Evolutionary conservation across 306 rosid genomes (phyloP).

Genomic region (Vachellia collinsii): DNA sequence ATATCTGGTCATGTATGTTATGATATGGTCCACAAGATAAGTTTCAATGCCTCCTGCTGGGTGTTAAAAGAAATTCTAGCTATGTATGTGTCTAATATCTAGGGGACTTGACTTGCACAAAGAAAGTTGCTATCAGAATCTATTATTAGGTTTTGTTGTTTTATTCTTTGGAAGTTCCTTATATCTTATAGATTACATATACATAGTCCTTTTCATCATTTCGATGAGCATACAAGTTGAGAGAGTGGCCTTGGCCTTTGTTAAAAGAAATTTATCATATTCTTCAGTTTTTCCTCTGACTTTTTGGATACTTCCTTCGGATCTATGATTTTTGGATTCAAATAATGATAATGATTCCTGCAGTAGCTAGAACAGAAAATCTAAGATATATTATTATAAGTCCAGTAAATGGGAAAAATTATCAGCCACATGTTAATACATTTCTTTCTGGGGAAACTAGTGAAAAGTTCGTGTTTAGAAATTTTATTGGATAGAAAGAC

Average conservation of each 20-base stretch:
- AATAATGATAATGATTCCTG: constrained; percentile 1
- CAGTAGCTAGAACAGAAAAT: neutral
- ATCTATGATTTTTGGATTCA: constrained; percentile 16
- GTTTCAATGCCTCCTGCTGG: constrained; percentile 47
- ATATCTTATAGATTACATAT: constrained; percentile 45
- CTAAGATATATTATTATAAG: neutral
- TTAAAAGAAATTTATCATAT: constrained; percentile 4
- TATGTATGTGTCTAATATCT: constrained; percentile 32
- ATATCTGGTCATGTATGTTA: constrained; percentile 28
- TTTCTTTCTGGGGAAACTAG: neutral
- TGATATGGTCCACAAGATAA: constrained; percentile 61
- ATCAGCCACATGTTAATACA: neutral
- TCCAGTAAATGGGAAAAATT: neutral
- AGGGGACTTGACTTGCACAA: constrained; percentile 58
- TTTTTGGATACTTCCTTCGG: neutral
- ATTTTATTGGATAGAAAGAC: no score
- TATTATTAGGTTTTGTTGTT: constrained; percentile 68
- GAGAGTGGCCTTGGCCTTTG: constrained; percentile 28
- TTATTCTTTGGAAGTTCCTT: constrained; percentile 53
- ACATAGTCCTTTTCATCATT: constrained; percentile 54
- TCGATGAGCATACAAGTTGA: constrained; percentile 13
- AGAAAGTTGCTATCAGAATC: constrained; percentile 66
- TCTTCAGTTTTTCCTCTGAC: constrained; percentile 31
- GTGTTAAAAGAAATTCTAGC: constrained; percentile 32
- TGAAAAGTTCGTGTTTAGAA: no score